Evolutionary conservation across 2,329 filamentous ascomycete genomes (phyloP), one percentile per base, ranked within the genome.

Genomic region (Xylariaceae sp.): DNA sequence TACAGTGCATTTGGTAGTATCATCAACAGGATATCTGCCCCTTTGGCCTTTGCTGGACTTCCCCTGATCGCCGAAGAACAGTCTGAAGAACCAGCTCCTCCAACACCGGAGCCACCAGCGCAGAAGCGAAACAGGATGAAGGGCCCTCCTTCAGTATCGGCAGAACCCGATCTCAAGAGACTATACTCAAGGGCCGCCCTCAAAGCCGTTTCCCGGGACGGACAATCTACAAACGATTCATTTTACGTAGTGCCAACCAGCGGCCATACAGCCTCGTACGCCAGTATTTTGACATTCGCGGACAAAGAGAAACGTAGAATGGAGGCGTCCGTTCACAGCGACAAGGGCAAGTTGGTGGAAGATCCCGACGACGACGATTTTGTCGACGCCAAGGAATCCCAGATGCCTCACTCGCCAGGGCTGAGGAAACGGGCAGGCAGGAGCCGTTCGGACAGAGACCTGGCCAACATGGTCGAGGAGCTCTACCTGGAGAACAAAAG

Each of bases 191-290:
- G 86, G 63, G 91, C 93, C 12, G 91, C 93, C 2, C 81, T 98
- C 51, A 84, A 88, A 49, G 91, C 93, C 0, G 81, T 96, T 42
- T 82, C 86, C 19, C 87, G 90, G 53, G 87, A 88, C 26, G 85
- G 85, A 0, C 81, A 87, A 23, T 81, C 81, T 16, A 77, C 83
- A 16, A 84, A 81, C 56, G 89, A 90, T 66, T 95, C 90, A 7
- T 99, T 99, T 76, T 98, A 97, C 71, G 89, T 98, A 1, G 95
- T 99, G 1, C 95, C 93, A 3, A 90, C 90, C 0, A 91, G 90
- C 18, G 93, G 95, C 4, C 92, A 93, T 61, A 97, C 92, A 2
- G 89, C 93, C 57, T 95, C 92, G 0, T 99, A 98, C 69, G 93
- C 95, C 44, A 92, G 89, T 60, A 97, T 99, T 50, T 78, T 96